phyloP scores from a whole-genome alignment of 768 basidiomycete species.

The Serendipita vermifera region DNA sequence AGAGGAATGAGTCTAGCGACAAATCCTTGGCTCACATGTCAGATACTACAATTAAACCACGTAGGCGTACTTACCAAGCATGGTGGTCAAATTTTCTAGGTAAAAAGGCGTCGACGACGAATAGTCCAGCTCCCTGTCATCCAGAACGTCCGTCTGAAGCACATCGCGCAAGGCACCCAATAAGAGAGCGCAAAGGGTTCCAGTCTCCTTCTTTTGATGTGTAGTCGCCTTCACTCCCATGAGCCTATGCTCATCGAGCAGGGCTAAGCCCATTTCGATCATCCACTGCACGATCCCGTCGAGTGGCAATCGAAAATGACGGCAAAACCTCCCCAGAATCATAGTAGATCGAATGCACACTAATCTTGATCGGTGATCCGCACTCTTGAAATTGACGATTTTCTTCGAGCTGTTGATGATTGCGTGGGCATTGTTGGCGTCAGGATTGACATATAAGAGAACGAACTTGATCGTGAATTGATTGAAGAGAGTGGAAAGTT shows the following conservation, averaged over 20 bases:
- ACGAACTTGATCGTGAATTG: constrained; percentile 7
- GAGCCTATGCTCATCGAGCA: neutral
- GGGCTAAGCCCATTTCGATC: neutral
- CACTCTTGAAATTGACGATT: neutral
- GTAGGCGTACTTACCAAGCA: constrained; percentile 1
- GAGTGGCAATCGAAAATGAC: neutral
- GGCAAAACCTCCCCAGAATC: neutral
- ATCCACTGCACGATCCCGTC: neutral
- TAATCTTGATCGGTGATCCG: neutral
- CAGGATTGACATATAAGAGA: neutral
- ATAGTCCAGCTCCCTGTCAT: neutral
- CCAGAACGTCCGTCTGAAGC: neutral
- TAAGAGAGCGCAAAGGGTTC: neutral
- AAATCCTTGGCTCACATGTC: too few relatives aligned
- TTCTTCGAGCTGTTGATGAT: neutral
- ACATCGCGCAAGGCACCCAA: neutral
- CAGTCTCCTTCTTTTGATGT: neutral
- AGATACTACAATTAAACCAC: too few relatives aligned
- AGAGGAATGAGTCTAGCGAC: too few relatives aligned
- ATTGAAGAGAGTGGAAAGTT: constrained; percentile 5
- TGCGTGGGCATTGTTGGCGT: neutral
- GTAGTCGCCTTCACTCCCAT: neutral
- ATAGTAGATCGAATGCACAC: neutral
- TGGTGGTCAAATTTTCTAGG: neutral
- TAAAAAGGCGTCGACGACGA: neutral